Percentiles rank a stretch among this genome's conserved stretches.
phyloP scores from a whole-genome alignment of 768 basidiomycete species.

The Collybia sp. region DNA sequence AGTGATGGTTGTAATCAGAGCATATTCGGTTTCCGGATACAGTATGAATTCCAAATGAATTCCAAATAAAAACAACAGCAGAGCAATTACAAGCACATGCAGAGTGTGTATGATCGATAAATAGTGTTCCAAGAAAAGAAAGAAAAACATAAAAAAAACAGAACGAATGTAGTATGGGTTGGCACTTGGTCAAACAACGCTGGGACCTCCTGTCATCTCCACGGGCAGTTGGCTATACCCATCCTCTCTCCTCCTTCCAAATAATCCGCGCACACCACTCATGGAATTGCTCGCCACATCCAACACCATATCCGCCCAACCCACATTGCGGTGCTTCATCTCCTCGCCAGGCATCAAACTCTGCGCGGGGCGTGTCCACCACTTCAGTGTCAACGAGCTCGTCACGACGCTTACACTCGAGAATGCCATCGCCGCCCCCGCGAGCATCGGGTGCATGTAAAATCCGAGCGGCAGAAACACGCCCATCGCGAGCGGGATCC shows the following conservation, averaged over 20 bases:
- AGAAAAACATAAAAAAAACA: too few relatives aligned
- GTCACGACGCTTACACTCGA: constrained; percentile 94
- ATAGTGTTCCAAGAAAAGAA: too few relatives aligned
- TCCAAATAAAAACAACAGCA: background rate
- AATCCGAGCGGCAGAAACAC: constrained; percentile 87
- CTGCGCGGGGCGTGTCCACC: constrained; percentile 71
- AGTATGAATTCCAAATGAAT: background rate
- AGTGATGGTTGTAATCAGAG: background rate
- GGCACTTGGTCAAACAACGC: too few relatives aligned
- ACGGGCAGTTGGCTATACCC: constrained; percentile 73
- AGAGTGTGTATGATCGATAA: background rate
- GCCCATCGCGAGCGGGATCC: constrained; percentile 98
- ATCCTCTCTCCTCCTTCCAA: constrained; percentile 33
- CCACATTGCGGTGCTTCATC: constrained; percentile 1
- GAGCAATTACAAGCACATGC: background rate
- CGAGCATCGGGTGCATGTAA: constrained; percentile 97
- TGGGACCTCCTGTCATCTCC: constrained; percentile 43
- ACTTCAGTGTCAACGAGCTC: constrained; percentile 79
- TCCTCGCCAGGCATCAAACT: constrained; percentile 67
- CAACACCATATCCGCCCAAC: constrained; percentile 41
- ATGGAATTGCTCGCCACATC: constrained; percentile 38
- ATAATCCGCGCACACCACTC: constrained; percentile 35
- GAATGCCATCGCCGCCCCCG: constrained; percentile 98
- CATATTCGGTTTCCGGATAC: too few relatives aligned
- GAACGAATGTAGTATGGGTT: too few relatives aligned